Conservation (phyloP, 73 alveolate species). For the Symbiodinium pilosum region DNA sequence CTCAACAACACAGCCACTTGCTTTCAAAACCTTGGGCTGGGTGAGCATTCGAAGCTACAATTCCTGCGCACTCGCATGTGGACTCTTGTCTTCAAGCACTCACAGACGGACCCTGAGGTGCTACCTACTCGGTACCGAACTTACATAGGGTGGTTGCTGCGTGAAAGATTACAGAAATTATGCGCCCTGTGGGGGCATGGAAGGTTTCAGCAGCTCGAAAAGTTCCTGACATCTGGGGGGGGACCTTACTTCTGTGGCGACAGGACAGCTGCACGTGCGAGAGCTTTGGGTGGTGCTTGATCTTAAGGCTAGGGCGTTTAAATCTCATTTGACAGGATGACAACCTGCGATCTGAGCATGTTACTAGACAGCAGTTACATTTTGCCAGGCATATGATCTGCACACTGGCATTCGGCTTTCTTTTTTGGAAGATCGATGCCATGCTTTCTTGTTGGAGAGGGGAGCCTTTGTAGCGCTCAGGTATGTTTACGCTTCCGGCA, state of each 20-base stretch:
- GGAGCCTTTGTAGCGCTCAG: not conserved
- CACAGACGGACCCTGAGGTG: not conserved
- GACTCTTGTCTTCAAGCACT: too few species aligned
- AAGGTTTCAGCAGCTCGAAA: not conserved
- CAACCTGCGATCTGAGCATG: not conserved
- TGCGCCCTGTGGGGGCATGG: too few species aligned
- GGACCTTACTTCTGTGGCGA: conserved; percentile 3
- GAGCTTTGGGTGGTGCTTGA: too few species aligned
- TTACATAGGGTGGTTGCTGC: too few species aligned
- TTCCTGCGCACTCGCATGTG: not conserved
- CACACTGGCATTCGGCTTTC: not conserved
- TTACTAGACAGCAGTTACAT: not conserved
- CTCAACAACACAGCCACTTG: not conserved
- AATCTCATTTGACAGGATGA: not conserved
- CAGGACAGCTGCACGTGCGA: not conserved
- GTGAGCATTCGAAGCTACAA: not conserved
- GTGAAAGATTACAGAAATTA: too few species aligned
- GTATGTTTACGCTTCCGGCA: conserved; percentile 1
- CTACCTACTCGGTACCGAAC: not conserved
- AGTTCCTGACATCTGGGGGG: not conserved
- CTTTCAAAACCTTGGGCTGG: not conserved
- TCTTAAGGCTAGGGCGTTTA: too few species aligned
- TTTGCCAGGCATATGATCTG: too few species aligned
- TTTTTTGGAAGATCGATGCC: not conserved
- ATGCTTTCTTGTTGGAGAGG: too few species aligned